phyloP scores from a whole-genome alignment of 495 filamentous ascomycete species.

The Thermothielavioides terrestris region DNA sequence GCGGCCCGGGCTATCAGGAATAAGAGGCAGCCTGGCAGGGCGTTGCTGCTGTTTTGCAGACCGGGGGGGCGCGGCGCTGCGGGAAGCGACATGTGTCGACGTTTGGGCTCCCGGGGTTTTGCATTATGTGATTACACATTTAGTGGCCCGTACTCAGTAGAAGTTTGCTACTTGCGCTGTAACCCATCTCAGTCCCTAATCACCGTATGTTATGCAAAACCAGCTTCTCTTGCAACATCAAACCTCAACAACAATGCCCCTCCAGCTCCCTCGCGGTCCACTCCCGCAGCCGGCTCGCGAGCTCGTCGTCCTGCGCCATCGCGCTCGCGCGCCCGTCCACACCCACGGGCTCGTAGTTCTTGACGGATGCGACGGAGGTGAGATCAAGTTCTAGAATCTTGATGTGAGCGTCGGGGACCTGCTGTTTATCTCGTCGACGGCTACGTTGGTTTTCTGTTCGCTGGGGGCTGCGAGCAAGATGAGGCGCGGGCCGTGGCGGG shows the following conservation, averaged over 20 bases:
- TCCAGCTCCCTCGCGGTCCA: conserved; percentile 46
- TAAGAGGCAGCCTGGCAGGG: no score
- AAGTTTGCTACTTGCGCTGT: no score
- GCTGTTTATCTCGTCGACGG: conserved; percentile 8
- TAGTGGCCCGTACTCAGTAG: no score
- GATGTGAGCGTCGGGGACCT: conserved; percentile 11
- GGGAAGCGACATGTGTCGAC: no score
- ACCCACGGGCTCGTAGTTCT: conserved; percentile 27
- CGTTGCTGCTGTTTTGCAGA: no score
- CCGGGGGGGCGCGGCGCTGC: no score
- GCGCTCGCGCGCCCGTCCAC: conserved; percentile 10
- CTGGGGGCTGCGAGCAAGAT: conserved; percentile 59
- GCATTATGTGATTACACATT: no score
- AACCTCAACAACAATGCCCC: neutral
- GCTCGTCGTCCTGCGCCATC: conserved; percentile 36
- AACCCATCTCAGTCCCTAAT: no score
- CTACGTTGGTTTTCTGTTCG: conserved; percentile 22
- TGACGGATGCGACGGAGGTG: conserved; percentile 22
- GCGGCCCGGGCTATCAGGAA: no score
- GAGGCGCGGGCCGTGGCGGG: conserved; percentile 49
- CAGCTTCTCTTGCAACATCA: neutral
- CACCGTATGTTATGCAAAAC: no score
- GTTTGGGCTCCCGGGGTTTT: no score
- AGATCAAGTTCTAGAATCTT: conserved; percentile 33
- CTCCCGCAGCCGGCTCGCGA: conserved; percentile 50